Conservation (phyloP, 2,329 filamentous ascomycete species). For the Myriosclerotinia duriaeana region DNA sequence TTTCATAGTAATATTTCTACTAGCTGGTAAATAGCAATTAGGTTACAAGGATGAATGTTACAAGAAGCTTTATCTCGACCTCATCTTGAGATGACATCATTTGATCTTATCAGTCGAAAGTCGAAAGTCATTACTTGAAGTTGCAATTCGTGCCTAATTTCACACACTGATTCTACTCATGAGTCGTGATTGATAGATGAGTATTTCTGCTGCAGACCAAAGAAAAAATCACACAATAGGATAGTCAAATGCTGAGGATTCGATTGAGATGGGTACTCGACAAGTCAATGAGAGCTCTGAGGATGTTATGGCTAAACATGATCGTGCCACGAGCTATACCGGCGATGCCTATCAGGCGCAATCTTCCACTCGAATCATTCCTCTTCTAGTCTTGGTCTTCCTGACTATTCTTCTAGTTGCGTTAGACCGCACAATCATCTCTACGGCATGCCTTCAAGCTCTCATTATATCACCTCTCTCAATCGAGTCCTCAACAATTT, state of each 20-base stretch:
- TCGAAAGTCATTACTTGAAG: no score
- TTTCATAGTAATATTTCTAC: no score
- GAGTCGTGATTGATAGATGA: no score
- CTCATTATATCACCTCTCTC: slow-evolving; percentile 25
- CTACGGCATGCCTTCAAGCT: background rate
- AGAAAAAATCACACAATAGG: background rate
- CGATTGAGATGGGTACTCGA: background rate
- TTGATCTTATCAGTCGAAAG: no score
- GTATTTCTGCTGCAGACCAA: background rate
- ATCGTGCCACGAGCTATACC: background rate
- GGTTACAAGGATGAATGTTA: background rate
- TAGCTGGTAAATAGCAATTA: no score
- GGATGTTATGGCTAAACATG: background rate
- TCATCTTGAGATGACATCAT: no score
- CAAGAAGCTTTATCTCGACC: no score
- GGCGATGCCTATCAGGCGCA: background rate
- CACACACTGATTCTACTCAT: no score
- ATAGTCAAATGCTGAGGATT: background rate
- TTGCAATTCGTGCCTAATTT: no score
- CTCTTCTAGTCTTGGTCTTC: slow-evolving; percentile 24
- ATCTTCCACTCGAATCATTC: background rate
- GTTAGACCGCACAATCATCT: slow-evolving; percentile 20
- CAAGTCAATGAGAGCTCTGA: background rate
- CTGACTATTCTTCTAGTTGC: slow-evolving; percentile 26
- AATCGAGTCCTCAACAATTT: slow-evolving; percentile 39